Conservation (phyloP, 176 grass and related monocot genomes). For the Musa acuminata region DNA sequence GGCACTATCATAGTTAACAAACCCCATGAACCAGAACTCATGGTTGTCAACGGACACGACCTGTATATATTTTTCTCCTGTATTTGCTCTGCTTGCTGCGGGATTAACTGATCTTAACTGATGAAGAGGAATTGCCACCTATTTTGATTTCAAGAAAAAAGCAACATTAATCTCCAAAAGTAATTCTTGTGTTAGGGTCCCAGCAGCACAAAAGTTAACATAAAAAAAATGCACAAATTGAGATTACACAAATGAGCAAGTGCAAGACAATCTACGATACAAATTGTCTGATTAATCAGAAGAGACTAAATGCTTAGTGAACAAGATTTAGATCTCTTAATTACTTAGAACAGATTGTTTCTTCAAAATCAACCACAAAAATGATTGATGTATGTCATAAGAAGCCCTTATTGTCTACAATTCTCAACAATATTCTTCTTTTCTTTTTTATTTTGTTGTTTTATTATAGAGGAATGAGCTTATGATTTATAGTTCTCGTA, state of each 20-base stretch:
- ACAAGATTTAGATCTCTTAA: neutral
- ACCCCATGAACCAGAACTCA: conserved; percentile 98
- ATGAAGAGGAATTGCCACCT: conserved; percentile 66
- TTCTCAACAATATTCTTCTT: neutral
- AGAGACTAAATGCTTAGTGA: too few species aligned
- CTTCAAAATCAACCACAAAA: neutral
- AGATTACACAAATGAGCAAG: neutral
- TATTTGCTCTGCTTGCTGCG: conserved; percentile 67
- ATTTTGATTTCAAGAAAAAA: conserved; percentile 5
- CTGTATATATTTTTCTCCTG: conserved; percentile 85
- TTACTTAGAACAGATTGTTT: neutral
- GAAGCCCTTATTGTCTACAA: neutral
- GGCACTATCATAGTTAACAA: conserved; percentile 80
- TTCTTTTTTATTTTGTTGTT: neutral
- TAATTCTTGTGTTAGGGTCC: too few species aligned
- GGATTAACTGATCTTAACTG: conserved; percentile 67
- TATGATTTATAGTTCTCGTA: too few species aligned
- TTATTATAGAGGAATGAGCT: too few species aligned
- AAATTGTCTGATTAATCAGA: neutral
- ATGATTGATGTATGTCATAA: neutral
- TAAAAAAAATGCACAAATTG: neutral
- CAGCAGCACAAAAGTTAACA: neutral
- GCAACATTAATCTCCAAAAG: too few species aligned
- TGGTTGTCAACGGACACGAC: conserved; percentile 85
- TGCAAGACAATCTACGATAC: neutral